Evolutionary conservation across 352 stramenopile species (phyloP), one percentile per base, ranked within the genome.

Genomic region (Globisporangium paddicum): DNA sequence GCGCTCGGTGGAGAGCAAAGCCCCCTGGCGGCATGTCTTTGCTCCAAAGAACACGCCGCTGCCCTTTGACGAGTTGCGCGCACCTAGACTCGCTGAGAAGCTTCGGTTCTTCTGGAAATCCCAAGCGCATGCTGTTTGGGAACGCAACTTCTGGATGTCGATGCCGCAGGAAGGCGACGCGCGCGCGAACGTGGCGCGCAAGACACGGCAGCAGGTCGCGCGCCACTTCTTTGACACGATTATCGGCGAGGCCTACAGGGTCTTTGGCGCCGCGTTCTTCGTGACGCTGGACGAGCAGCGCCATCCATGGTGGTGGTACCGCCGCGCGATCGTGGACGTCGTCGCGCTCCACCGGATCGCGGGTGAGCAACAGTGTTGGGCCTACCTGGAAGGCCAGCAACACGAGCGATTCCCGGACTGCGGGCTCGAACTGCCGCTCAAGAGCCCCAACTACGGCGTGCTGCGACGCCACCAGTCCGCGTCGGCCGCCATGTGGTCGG

Each of bases 221-320:
- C 67, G 67, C n/a, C 44, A 54, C 1, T 34, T 45, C 10, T 88
- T 84, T 21, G 67, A 77, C 41, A 16, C 35, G 35, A 50, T 88
- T 23, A 75, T 74, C 7, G 6, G 58, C 10, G 52, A 30, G 26
- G 72, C 48, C n/a, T 79, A 67, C 52, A 5, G 69, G 32, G 30
- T 41, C 18, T 59, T 86, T 28, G 75, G 78, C 2, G 55, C 68
- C 2, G 34, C 40, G 13, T 77, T 86, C 54, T 87, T 87, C 44
- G 66, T 73, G n/a, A 46, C 58, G 14, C 54, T 88, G 37, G 78
- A 88, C 42, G 25, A 32, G 16, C 46, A 73, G 53, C 60, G 52
- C 14, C 71, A 88, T 32, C 66, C 69, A 25, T 73, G 78, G 6
- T 88, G 75, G 75, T 88, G 75, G 75, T 86, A 86, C 40, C 71